Evolutionary conservation across 2,329 filamentous ascomycete species (phyloP).

Genomic region (Aspergillus ibericus): DNA sequence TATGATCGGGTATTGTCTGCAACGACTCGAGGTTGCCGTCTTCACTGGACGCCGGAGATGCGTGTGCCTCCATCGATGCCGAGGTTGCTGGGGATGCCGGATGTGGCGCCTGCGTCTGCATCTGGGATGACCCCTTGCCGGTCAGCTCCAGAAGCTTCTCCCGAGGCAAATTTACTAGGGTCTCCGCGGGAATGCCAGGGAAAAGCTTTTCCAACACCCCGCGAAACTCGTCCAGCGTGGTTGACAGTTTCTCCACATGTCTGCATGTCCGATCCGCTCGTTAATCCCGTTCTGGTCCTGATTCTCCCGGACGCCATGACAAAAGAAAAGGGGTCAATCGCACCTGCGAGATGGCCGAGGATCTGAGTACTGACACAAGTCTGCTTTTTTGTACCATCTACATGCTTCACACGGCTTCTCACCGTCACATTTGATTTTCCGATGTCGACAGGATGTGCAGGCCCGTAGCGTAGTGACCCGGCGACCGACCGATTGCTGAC

Average conservation of each 20-base stretch:
- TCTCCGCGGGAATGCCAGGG: slow-evolving; percentile 57
- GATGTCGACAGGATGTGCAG: slow-evolving; percentile 73
- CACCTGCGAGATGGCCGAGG: slow-evolving; percentile 78
- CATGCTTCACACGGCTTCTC: slow-evolving; percentile 80
- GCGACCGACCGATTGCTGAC: slow-evolving; percentile 35
- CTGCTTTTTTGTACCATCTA: slow-evolving; percentile 75
- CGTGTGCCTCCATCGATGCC: slow-evolving; percentile 46
- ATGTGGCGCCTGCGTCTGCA: slow-evolving; percentile 36
- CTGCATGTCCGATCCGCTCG: slow-evolving; percentile 18
- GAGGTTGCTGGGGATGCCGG: slow-evolving; percentile 48
- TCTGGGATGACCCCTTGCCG: slow-evolving; percentile 23
- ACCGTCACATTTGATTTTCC: slow-evolving; percentile 83
- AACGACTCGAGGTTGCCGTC: slow-evolving; percentile 59
- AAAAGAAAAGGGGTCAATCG: slow-evolving; percentile 5
- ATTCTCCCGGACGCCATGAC: neutral
- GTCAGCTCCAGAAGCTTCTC: slow-evolving; percentile 61
- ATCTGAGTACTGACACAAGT: slow-evolving; percentile 78
- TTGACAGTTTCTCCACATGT: slow-evolving; percentile 59
- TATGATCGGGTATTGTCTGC: slow-evolving; percentile 72
- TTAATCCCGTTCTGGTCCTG: slow-evolving; percentile 9
- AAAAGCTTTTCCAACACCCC: slow-evolving; percentile 63
- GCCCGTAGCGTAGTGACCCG: slow-evolving; percentile 50
- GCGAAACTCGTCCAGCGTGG: slow-evolving; percentile 65
- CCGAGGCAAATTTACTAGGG: slow-evolving; percentile 55
- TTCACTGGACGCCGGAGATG: slow-evolving; percentile 45